Evolutionary conservation across 305 asterid genomes (phyloP).

Genomic region (Fraxinus baroniana): DNA sequence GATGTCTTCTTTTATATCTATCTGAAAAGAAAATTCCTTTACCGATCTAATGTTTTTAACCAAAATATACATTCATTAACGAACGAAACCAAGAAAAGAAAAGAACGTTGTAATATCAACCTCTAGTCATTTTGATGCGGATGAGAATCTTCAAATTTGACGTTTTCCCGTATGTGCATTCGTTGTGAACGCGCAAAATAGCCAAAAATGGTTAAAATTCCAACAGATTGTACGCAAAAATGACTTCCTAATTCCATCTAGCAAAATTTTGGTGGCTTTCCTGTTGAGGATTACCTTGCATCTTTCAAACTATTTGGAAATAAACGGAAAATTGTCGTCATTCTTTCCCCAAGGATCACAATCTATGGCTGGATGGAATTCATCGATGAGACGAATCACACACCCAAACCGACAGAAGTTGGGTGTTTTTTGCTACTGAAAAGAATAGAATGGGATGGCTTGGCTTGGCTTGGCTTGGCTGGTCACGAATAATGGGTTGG

Average conservation of each 20-base stretch:
- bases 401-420: background rate
- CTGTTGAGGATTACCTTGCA: background rate
- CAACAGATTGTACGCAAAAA: no score
- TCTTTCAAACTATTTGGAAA: background rate
- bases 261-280: background rate
- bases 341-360: background rate
- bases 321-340: background rate
- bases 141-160: background rate
- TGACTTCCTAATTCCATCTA: background rate
- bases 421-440: background rate
- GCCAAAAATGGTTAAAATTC: background rate
- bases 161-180: background rate
- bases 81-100: background rate
- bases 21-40: no score
- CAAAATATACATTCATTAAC: background rate
- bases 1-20: background rate
- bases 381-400: background rate
- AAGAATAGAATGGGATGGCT: background rate
- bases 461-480: background rate
- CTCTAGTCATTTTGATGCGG: background rate
- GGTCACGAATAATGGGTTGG: background rate
- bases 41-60: background rate
- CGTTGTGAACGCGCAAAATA: background rate
- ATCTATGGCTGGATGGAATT: background rate
- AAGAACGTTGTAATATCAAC: background rate